Percentiles rank a stretch among this genome's conserved stretches.
These are phyloP conservation scores for Polytrichum commune DNA, from an alignment of 225 moss, liverwort and hornwort genomes.

Conservation along the genomic window DNA sequence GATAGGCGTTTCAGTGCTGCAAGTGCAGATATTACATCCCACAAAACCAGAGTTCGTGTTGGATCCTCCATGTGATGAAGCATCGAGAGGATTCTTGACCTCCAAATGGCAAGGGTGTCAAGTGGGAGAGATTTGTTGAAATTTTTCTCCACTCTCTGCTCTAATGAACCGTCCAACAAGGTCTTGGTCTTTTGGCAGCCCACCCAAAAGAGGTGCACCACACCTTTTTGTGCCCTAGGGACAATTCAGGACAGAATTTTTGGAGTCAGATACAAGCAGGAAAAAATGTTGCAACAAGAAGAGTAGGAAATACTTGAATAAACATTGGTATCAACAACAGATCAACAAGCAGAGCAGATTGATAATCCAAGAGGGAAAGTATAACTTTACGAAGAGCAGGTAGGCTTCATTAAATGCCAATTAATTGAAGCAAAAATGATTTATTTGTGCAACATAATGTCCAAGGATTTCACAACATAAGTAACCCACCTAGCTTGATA, in stretches of 20 bases:
- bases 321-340: no score
- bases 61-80: slow-evolving; percentile 72
- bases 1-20: slow-evolving; percentile 47
- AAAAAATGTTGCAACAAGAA: neutral
- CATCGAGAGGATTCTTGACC: slow-evolving; percentile 51
- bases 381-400: no score
- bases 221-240: slow-evolving; percentile 86
- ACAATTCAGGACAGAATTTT: slow-evolving; percentile 11
- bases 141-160: slow-evolving; percentile 13
- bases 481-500: slow-evolving; percentile 80
- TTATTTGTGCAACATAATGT: no score
- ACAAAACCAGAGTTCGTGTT: slow-evolving; percentile 58
- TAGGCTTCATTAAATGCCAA: no score
- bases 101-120: slow-evolving; percentile 46
- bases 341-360: no score
- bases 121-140: slow-evolving; percentile 28
- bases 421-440: no score
- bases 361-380: no score
- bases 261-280: neutral
- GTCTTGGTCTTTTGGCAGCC: slow-evolving; percentile 34
- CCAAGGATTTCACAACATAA: neutral
- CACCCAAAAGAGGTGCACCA: slow-evolving; percentile 90
- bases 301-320: no score
- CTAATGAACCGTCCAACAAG: slow-evolving; percentile 13
- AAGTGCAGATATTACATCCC: slow-evolving; percentile 73